A percentile compares a stretch with the other conserved stretches of the same genome.
Evolutionary conservation across 352 stramenopile species (phyloP).

Genomic region (Phytophthora sp.): DNA sequence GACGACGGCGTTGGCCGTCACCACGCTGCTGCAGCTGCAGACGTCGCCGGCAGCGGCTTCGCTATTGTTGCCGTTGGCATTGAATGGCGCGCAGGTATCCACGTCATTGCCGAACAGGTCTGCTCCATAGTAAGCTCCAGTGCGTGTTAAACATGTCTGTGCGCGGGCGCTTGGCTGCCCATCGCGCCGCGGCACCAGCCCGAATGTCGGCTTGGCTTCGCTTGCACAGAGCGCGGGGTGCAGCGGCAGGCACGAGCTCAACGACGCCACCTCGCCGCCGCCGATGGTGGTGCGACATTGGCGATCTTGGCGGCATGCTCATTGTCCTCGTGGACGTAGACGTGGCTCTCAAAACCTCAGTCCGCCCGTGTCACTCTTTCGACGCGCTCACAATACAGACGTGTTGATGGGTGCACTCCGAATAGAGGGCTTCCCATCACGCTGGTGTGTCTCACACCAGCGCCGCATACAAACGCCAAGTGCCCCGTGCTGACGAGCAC

Average conservation of each 20-base stretch:
- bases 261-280: not conserved
- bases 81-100: no score
- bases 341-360: not conserved
- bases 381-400: not conserved
- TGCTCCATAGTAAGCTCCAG: no score
- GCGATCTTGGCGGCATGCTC: not conserved
- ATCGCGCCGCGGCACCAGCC: no score
- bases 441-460: constrained; percentile 11
- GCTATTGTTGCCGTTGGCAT: no score
- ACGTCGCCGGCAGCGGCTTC: no score
- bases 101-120: no score
- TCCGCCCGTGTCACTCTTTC: not conserved
- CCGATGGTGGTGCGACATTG: not conserved
- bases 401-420: not conserved
- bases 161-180: no score
- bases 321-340: not conserved
- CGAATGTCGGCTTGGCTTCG: not conserved
- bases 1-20: no score
- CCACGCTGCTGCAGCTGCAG: no score
- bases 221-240: not conserved
- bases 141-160: no score
- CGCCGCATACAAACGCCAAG: constrained; percentile 15
- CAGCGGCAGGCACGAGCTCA: not conserved
- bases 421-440: not conserved
- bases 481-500: constrained; percentile 11